These are phyloP conservation scores for Juncus effusus DNA, from an alignment of 176 grass and related monocot genomes.

Conservation along the genomic window DNA sequence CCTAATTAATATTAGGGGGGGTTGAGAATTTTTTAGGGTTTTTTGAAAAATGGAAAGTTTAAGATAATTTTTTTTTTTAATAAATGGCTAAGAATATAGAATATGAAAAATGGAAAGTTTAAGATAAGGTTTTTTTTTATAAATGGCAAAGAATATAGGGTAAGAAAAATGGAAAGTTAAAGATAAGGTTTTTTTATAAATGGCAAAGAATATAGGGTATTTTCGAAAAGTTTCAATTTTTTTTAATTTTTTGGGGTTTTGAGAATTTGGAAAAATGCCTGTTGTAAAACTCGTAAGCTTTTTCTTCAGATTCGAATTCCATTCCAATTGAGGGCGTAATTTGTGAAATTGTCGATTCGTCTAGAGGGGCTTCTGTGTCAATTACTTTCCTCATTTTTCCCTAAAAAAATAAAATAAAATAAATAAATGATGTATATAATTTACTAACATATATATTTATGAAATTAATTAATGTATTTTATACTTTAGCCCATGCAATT, in stretches of 20 bases:
- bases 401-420: slow-evolving; percentile 24
- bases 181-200: background rate
- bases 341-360: slow-evolving; percentile 45
- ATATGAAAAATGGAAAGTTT: background rate
- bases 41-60: too few species aligned
- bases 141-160: background rate
- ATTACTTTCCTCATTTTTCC: slow-evolving; percentile 84
- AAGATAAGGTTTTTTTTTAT: background rate
- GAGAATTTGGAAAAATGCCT: slow-evolving; percentile 10
- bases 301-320: slow-evolving; percentile 84
- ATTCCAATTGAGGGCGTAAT: slow-evolving; percentile 59
- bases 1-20: background rate
- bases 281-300: slow-evolving; percentile 88
- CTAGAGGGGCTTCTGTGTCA: slow-evolving; percentile 49
- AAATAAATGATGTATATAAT: background rate
- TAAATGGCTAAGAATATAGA: background rate
- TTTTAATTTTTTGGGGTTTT: too few species aligned
- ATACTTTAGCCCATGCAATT: slow-evolving; percentile 84
- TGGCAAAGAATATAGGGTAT: background rate
- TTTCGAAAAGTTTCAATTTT: background rate
- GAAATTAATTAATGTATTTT: background rate
- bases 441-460: slow-evolving; percentile 5
- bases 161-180: background rate
- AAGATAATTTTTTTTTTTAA: background rate
- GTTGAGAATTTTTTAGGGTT: background rate